These are phyloP conservation scores for Citrus medica DNA, from an alignment of 345 rosid species.

Conservation along the genomic window DNA sequence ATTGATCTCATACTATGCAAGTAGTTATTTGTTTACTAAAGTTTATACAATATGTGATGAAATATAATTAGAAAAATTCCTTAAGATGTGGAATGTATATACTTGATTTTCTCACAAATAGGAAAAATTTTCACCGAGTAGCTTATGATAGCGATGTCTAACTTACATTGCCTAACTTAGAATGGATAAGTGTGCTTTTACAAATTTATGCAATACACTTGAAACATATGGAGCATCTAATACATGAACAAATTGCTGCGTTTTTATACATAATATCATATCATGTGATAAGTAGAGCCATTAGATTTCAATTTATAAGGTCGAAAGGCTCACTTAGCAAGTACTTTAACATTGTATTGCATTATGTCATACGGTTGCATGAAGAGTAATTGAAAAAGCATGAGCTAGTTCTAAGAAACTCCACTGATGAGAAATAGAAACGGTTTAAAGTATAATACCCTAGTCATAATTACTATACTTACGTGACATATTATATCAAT, in stretches of 20 bases:
- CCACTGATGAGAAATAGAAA: neutral
- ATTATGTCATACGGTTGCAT: neutral
- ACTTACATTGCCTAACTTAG: neutral
- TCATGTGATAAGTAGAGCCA: neutral
- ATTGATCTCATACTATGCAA: neutral
- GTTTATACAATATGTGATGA: neutral
- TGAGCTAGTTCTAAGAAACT: neutral
- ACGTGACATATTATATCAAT: too few relatives aligned
- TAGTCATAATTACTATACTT: too few relatives aligned
- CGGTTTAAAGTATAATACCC: neutral
- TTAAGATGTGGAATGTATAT: neutral
- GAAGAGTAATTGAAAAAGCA: neutral
- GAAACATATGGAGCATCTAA: neutral
- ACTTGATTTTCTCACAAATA: neutral
- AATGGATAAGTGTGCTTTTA: neutral
- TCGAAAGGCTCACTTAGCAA: neutral
- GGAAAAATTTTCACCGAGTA: neutral
- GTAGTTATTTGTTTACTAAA: too few relatives aligned
- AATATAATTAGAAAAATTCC: neutral
- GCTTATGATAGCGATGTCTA: neutral
- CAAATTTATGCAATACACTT: neutral
- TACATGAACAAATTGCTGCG: neutral
- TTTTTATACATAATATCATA: neutral
- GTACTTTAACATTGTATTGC: neutral
- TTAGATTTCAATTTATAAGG: neutral